Percentiles rank a stretch among this genome's conserved stretches.
Conservation (phyloP, 805 yeast species). For the Ogataea ganodermae region DNA sequence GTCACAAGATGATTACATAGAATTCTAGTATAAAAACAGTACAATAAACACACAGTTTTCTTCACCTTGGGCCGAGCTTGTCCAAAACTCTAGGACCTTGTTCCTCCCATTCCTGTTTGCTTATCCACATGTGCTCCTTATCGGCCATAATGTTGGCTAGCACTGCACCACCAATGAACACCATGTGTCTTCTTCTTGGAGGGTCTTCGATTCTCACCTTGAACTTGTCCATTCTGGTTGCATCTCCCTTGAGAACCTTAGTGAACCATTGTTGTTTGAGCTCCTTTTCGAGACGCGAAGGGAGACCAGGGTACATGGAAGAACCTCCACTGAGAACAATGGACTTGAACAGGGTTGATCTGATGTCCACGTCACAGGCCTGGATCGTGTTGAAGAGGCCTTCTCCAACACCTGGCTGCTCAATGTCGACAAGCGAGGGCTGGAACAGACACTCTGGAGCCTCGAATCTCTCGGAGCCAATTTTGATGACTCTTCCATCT, state of each 20-base stretch:
- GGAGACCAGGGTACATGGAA: constrained; percentile 97
- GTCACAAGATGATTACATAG: neutral
- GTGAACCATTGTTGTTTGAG: constrained; percentile 95
- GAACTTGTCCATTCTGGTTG: constrained; percentile 83
- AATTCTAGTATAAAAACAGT: neutral
- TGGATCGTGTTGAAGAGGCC: constrained; percentile 88
- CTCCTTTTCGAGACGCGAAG: constrained; percentile 93
- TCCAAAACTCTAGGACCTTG: constrained; percentile 83
- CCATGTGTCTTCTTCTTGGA: constrained; percentile 98
- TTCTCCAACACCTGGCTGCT: constrained; percentile 97
- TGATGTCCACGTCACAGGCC: constrained; percentile 90
- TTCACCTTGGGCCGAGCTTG: constrained; percentile 89
- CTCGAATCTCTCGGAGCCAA: constrained; percentile 94
- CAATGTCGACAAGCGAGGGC: constrained; percentile 92
- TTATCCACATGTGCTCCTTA: constrained; percentile 97
- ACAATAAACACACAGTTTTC: constrained; percentile 2
- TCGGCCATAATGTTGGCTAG: constrained; percentile 97
- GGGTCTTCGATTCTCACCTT: constrained; percentile 98
- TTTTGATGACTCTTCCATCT: constrained; percentile 91
- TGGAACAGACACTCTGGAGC: constrained; percentile 98
- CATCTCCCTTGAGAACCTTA: constrained; percentile 82
- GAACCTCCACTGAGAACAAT: constrained; percentile 97
- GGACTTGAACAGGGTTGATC: constrained; percentile 85
- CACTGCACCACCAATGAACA: constrained; percentile 97
- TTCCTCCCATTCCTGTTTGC: constrained; percentile 97